These are phyloP conservation scores for Gremmenia infestans DNA, from an alignment of 2,329 filamentous ascomycete genomes.

Conservation along the genomic window DNA sequence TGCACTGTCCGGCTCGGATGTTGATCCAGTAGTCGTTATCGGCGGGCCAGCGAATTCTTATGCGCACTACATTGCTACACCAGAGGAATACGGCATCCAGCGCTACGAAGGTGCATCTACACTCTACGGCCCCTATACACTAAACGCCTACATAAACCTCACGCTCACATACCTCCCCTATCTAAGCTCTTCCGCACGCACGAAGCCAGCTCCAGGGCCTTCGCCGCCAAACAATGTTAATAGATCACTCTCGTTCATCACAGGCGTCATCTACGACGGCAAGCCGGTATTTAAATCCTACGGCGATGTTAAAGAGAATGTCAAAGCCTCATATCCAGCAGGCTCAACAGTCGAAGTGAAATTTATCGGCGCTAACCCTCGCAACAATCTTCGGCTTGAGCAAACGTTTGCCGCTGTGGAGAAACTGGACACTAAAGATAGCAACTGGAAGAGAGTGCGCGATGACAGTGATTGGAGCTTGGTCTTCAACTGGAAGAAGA, in stretches of 20 bases:
- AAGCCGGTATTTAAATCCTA: slow-evolving; percentile 62
- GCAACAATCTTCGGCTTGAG: slow-evolving; percentile 79
- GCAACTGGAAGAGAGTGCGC: slow-evolving; percentile 59
- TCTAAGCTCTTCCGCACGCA: slow-evolving; percentile 46
- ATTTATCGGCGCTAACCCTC: slow-evolving; percentile 84
- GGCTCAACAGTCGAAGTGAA: slow-evolving; percentile 60
- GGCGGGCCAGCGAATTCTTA: slow-evolving; percentile 90
- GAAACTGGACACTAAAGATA: slow-evolving; percentile 41
- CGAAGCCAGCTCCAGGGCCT: slow-evolving; percentile 49
- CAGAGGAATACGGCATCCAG: slow-evolving; percentile 77
- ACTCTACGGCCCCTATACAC: slow-evolving; percentile 75
- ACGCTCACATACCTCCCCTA: slow-evolving; percentile 68
- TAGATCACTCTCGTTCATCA: slow-evolving; percentile 73
- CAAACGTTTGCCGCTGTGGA: slow-evolving; percentile 76
- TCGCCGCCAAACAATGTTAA: slow-evolving; percentile 74
- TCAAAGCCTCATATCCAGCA: slow-evolving; percentile 47
- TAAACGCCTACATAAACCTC: slow-evolving; percentile 83
- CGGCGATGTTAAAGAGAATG: slow-evolving; percentile 59
- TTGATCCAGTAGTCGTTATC: slow-evolving; percentile 70
- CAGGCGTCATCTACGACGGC: slow-evolving; percentile 70
- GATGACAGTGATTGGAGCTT: slow-evolving; percentile 81
- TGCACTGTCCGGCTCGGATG: slow-evolving; percentile 24
- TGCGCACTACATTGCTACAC: slow-evolving; percentile 69
- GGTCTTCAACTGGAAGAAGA: slow-evolving; percentile 74
- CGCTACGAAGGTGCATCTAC: slow-evolving; percentile 95